phyloP scores from a whole-genome alignment of 2,329 filamentous ascomycete species.

The Fusarium coffeatum region DNA sequence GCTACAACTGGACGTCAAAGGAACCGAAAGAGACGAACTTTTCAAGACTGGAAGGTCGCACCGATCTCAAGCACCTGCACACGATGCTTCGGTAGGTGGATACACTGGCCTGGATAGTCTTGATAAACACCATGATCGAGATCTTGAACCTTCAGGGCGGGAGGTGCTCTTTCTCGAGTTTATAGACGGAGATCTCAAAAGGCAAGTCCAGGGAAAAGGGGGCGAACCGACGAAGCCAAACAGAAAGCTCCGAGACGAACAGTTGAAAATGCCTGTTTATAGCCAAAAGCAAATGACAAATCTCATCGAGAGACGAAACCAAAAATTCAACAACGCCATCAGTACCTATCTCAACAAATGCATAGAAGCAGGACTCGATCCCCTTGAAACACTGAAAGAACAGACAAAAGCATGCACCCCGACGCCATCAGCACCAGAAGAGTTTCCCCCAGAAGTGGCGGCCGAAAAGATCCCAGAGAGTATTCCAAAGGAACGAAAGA shows the following conservation, averaged over 20 bases:
- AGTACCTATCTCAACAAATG: slow-evolving; percentile 82
- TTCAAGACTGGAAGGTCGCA: slow-evolving; percentile 64
- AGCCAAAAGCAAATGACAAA: slow-evolving; percentile 92
- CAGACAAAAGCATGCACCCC: slow-evolving; percentile 73
- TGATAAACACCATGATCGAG: slow-evolving; percentile 39
- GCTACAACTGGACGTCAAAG: slow-evolving; percentile 82
- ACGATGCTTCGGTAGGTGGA: slow-evolving; percentile 68
- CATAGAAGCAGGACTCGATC: slow-evolving; percentile 71
- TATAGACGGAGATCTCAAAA: slow-evolving; percentile 88
- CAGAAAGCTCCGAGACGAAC: slow-evolving; percentile 78
- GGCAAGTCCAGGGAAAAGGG: slow-evolving; percentile 77
- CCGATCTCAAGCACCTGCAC: slow-evolving; percentile 61
- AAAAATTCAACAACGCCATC: slow-evolving; percentile 82
- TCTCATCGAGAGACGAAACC: slow-evolving; percentile 89
- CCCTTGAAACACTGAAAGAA: slow-evolving; percentile 71
- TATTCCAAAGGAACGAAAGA: slow-evolving; percentile 83
- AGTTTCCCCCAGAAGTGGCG: slow-evolving; percentile 46
- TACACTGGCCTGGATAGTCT: slow-evolving; percentile 62
- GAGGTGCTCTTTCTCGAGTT: slow-evolving; percentile 93
- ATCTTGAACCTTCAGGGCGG: slow-evolving; percentile 53
- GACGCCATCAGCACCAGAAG: slow-evolving; percentile 59
- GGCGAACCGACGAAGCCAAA: slow-evolving; percentile 76
- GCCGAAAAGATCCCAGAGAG: slow-evolving; percentile 68
- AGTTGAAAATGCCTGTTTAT: slow-evolving; percentile 90
- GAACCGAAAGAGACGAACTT: slow-evolving; percentile 72